Percentiles rank a stretch among this genome's conserved stretches.
phyloP scores from a whole-genome alignment of 768 basidiomycete genomes.

The Lenzites betulinus region DNA sequence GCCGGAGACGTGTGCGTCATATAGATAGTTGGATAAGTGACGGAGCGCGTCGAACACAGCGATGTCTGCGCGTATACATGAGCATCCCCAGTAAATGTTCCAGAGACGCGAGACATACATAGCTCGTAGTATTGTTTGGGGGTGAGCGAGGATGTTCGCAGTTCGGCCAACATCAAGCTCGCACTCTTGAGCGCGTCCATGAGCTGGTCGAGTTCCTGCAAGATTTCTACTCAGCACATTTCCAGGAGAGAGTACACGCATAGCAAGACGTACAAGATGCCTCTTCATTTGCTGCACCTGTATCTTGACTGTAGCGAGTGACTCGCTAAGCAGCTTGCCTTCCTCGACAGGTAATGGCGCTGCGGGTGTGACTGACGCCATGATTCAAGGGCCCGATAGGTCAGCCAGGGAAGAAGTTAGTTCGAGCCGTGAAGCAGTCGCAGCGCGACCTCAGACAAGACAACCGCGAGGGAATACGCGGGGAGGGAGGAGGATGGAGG shows the following conservation, averaged over 20 bases:
- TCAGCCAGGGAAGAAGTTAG: background rate
- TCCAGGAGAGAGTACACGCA: too few species aligned
- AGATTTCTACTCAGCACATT: background rate
- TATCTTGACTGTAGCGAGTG: constrained; percentile 82
- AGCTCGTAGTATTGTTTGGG: constrained; percentile 99
- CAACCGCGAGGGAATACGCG: background rate
- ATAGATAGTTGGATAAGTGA: constrained; percentile 94
- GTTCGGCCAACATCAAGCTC: constrained; percentile 95
- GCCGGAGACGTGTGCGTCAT: constrained; percentile 89
- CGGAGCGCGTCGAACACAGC: constrained; percentile 96
- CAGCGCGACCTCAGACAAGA: background rate
- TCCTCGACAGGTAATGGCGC: constrained; percentile 54
- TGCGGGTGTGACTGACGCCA: constrained; percentile 20
- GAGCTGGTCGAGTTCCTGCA: constrained; percentile 89
- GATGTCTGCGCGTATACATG: constrained; percentile 69
- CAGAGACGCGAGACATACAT: constrained; percentile 48
- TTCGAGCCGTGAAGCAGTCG: background rate
- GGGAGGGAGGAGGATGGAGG: background rate
- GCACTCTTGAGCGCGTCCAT: constrained; percentile 99
- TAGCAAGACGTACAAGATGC: constrained; percentile 61
- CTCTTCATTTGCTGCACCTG: constrained; percentile 96
- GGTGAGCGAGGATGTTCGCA: constrained; percentile 89
- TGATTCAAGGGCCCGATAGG: background rate
- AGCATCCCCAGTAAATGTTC: too few species aligned
- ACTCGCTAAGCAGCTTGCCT: constrained; percentile 84